A percentile compares a stretch with the other conserved stretches of the same genome.
Conservation (phyloP, 345 rosid species). For the Noccaea bulbosa region DNA sequence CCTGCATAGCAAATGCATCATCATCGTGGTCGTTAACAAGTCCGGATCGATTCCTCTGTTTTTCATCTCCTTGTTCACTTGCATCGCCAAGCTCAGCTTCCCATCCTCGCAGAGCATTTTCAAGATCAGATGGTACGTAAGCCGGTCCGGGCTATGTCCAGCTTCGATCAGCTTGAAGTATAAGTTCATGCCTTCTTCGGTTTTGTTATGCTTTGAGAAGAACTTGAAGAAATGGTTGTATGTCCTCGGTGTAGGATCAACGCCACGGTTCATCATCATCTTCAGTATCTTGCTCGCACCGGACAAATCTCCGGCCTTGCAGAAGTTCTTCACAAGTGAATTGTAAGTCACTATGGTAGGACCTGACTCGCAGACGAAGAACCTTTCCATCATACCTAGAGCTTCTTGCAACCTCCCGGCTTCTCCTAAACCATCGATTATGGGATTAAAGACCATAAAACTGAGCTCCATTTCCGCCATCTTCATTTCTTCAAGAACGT, state of each 20-base stretch:
- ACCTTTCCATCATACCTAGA: slow-evolving; percentile 66
- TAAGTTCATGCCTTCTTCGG: slow-evolving; percentile 78
- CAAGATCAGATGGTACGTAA: slow-evolving; percentile 75
- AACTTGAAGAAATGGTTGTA: slow-evolving; percentile 80
- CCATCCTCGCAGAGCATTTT: slow-evolving; percentile 83
- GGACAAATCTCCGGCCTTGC: slow-evolving; percentile 69
- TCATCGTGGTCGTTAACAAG: slow-evolving; percentile 65
- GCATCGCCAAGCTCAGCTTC: slow-evolving; percentile 68
- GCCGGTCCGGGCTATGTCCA: slow-evolving; percentile 69
- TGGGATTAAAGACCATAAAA: slow-evolving; percentile 65
- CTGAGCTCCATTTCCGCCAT: slow-evolving; percentile 61
- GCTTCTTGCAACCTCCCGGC: slow-evolving; percentile 74
- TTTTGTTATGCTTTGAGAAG: slow-evolving; percentile 59
- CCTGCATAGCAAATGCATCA: slow-evolving; percentile 69
- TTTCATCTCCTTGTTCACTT: slow-evolving; percentile 80
- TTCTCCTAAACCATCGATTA: slow-evolving; percentile 81
- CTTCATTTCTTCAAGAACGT: slow-evolving; percentile 72
- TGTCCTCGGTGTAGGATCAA: slow-evolving; percentile 71
- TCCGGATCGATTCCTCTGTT: slow-evolving; percentile 70
- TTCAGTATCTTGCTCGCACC: slow-evolving; percentile 76
- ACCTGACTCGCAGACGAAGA: slow-evolving; percentile 64
- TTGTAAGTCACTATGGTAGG: slow-evolving; percentile 78
- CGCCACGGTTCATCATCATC: slow-evolving; percentile 71
- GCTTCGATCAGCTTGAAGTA: slow-evolving; percentile 76
- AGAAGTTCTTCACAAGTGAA: slow-evolving; percentile 77